These are phyloP conservation scores for Yamadazyma sp. DNA, from an alignment of 805 yeast species.

Conservation along the genomic window DNA sequence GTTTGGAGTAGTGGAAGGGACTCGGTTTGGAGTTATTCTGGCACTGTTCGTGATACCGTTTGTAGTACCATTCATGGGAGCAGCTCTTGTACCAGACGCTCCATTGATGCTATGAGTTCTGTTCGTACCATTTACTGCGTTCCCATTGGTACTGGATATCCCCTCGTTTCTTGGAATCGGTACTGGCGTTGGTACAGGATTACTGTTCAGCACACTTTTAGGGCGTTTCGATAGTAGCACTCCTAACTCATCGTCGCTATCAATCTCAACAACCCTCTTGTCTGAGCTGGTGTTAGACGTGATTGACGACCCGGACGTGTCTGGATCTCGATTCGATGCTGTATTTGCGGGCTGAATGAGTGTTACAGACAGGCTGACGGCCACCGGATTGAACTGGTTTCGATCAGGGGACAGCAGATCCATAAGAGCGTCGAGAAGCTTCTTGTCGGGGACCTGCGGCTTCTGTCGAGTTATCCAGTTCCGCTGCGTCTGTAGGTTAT, in stretches of 20 bases:
- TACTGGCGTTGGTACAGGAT: no score
- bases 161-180: no score
- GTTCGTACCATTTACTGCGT: no score
- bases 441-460: conserved; percentile 18
- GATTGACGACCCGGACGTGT: neutral
- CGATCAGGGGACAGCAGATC: neutral
- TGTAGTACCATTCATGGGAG: no score
- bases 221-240: conserved; percentile 5
- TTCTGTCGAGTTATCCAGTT: conserved; percentile 18
- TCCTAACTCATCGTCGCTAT: conserved; percentile 11
- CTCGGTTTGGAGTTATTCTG: no score
- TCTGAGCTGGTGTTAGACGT: neutral
- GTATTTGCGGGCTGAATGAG: neutral
- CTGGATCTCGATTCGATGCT: neutral
- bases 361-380: neutral
- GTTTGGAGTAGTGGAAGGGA: no score
- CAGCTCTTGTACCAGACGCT: no score
- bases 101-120: no score
- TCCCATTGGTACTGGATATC: no score
- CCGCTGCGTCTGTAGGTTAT: conserved; percentile 20
- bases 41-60: no score
- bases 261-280: conserved; percentile 8
- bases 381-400: conserved; percentile 2
- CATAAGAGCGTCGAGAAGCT: neutral
- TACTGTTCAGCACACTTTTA: no score